phyloP scores from a whole-genome alignment of 306 rosid species.

The Leucaena leucocephala region DNA sequence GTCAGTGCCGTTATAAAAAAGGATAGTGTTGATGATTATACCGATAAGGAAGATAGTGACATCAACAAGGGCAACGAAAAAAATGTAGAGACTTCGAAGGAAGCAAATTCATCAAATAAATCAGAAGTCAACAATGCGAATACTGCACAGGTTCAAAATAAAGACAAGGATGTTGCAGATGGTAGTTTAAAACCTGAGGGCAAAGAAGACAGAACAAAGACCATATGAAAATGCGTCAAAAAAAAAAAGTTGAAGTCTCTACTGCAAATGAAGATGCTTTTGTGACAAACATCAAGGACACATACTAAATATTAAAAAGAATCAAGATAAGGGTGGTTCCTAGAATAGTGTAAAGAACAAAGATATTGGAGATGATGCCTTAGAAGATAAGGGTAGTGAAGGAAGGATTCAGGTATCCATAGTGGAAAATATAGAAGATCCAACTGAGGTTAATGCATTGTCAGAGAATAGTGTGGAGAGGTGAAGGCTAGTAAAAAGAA shows the following conservation, averaged over 20 bases:
- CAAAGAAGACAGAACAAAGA: conserved; percentile 25
- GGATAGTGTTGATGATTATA: neutral
- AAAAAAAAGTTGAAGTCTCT: conserved; percentile 16
- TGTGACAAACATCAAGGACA: conserved; percentile 12
- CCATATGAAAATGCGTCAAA: neutral
- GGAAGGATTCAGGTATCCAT: neutral
- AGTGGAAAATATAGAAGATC: conserved; percentile 17
- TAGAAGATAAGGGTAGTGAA: neutral
- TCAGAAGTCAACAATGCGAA: conserved; percentile 13
- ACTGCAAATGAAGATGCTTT: conserved; percentile 13
- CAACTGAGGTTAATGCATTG: neutral
- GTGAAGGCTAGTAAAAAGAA: neutral
- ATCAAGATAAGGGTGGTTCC: neutral
- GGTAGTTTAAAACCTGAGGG: conserved; percentile 11
- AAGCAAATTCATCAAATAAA: conserved; percentile 16
- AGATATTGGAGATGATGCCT: conserved; percentile 24
- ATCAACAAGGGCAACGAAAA: conserved; percentile 20
- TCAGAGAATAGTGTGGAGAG: too few species aligned
- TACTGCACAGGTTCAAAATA: neutral
- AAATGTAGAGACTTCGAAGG: conserved; percentile 8
- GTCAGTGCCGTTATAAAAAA: neutral
- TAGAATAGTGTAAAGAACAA: conserved; percentile 30
- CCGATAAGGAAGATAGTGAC: conserved; percentile 10
- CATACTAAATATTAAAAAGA: conserved; percentile 5
- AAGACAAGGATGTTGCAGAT: conserved; percentile 21